Conservation (phyloP, 179 eudicot species). For the Camellia oleifera region DNA sequence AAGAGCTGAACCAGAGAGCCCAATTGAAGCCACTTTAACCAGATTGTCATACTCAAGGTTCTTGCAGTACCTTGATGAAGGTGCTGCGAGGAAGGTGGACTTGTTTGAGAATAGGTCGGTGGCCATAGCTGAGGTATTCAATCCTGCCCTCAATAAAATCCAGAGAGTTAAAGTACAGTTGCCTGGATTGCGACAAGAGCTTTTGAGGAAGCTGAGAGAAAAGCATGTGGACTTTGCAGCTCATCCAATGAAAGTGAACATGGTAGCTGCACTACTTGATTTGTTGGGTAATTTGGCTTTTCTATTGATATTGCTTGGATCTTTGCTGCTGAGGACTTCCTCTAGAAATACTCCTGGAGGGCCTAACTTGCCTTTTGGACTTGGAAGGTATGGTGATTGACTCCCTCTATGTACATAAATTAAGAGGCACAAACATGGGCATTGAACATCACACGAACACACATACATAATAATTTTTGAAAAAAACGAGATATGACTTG, state of each 20-base stretch:
- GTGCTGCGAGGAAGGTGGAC: constrained; percentile 66
- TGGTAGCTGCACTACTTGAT: constrained; percentile 44
- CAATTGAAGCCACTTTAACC: constrained; percentile 44
- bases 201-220: constrained; percentile 60
- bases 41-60: constrained; percentile 77
- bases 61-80: constrained; percentile 66
- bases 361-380: constrained; percentile 75
- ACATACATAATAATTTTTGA: too few species aligned
- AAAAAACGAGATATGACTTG: too few species aligned
- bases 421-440: too few species aligned
- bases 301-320: constrained; percentile 70
- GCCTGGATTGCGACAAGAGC: constrained; percentile 66
- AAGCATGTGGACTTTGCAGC: constrained; percentile 75
- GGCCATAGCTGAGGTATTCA: constrained; percentile 68
- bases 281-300: constrained; percentile 67
- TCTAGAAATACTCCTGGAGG: constrained; percentile 51
- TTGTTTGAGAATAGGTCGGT: constrained; percentile 61
- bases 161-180: constrained; percentile 72
- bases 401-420: too few species aligned
- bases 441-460: too few species aligned
- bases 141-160: constrained; percentile 46
- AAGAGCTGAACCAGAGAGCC: constrained; percentile 53
- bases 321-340: constrained; percentile 43
- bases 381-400: constrained; percentile 50
- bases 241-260: constrained; percentile 47